phyloP scores from a whole-genome alignment of 75 land plant species.

The Pseudotsuga menziesii region DNA sequence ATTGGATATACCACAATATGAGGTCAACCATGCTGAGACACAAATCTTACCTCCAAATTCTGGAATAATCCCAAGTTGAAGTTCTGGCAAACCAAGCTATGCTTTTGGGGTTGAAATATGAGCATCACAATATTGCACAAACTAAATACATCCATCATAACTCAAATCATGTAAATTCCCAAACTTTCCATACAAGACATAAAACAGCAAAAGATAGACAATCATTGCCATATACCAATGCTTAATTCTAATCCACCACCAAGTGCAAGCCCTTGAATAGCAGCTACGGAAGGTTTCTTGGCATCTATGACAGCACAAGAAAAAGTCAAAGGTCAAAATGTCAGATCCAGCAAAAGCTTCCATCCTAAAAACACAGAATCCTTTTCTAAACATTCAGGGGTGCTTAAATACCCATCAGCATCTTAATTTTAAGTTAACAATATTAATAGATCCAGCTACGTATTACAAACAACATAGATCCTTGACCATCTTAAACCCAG shows the following conservation, averaged over 20 bases:
- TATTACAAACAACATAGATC: too few species aligned
- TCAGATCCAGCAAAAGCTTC: not conserved
- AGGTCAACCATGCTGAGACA: not conserved
- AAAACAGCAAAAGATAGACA: not conserved
- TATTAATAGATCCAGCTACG: too few species aligned
- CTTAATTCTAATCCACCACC: slow-evolving; percentile 97
- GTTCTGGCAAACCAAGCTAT: slow-evolving; percentile 91
- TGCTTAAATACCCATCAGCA: not conserved
- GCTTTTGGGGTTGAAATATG: slow-evolving; percentile 81
- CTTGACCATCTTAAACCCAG: too few species aligned
- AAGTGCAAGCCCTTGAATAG: slow-evolving; percentile 90
- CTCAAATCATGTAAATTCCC: slow-evolving; percentile 1
- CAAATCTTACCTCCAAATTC: slow-evolving; percentile 86
- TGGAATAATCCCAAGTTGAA: slow-evolving; percentile 93
- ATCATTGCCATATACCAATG: slow-evolving; percentile 59
- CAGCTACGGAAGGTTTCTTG: slow-evolving; percentile 91
- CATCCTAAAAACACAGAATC: not conserved
- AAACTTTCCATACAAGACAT: not conserved
- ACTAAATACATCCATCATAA: not conserved
- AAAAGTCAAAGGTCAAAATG: not conserved
- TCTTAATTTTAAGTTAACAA: too few species aligned
- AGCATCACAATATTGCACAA: slow-evolving; percentile 83
- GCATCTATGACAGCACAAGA: slow-evolving; percentile 51
- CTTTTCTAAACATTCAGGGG: too few species aligned
- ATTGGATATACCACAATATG: not conserved